These are phyloP conservation scores for Talaromyces funiculosus DNA, from an alignment of 2,329 filamentous ascomycete genomes.

Conservation along the genomic window DNA sequence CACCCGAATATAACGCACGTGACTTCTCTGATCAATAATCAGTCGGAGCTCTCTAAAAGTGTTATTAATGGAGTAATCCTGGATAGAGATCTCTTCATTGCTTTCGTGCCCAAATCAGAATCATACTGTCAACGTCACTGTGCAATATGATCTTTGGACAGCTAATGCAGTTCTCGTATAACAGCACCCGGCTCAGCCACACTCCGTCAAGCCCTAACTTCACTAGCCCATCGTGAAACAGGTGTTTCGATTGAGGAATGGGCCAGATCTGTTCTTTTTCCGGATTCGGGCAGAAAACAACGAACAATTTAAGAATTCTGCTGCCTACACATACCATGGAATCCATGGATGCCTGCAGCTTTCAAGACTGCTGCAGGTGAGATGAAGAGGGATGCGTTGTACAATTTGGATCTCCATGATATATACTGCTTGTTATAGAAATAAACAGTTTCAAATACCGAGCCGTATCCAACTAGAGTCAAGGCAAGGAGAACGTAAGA, in stretches of 20 bases:
- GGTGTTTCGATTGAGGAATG: neutral
- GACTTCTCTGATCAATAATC: no score
- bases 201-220: neutral
- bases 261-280: neutral
- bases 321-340: neutral
- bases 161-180: neutral
- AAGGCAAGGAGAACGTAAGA: neutral
- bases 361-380: no score
- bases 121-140: neutral
- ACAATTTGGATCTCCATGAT: neutral
- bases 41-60: no score
- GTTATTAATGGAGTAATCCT: no score
- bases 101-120: neutral
- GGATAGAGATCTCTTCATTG: no score
- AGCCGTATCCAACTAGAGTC: no score
- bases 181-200: neutral
- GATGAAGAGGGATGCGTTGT: neutral
- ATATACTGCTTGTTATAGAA: neutral
- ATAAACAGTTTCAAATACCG: neutral
- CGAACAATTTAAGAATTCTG: neutral
- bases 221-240: neutral
- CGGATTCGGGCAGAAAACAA: neutral
- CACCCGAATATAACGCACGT: no score
- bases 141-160: neutral
- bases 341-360: neutral